These are phyloP conservation scores for Nectriaceae sp. DNA, from an alignment of 2,329 filamentous ascomycete genomes.

Conservation along the genomic window DNA sequence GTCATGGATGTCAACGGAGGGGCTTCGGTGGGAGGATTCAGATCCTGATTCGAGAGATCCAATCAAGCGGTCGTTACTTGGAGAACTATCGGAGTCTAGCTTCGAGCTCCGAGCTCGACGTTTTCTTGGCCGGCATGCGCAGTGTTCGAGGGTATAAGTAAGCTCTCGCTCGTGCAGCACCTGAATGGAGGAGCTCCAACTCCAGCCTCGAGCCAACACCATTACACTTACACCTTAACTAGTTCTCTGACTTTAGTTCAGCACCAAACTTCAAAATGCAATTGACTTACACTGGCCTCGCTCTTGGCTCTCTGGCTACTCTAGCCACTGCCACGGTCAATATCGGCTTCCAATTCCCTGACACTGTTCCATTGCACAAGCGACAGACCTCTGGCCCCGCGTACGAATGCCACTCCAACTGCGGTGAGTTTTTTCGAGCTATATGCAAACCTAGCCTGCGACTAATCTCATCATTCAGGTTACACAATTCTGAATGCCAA, in stretches of 20 bases:
- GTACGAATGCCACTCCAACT: slow-evolving; percentile 53
- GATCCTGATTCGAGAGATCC: no score
- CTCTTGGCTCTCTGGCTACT: slow-evolving; percentile 32
- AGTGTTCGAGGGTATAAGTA: slow-evolving; percentile 24
- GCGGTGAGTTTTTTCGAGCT: slow-evolving; percentile 41
- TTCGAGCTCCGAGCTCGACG: no score
- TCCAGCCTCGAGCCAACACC: background rate
- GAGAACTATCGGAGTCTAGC: no score
- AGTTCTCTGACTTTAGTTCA: slow-evolving; percentile 11
- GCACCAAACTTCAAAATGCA: slow-evolving; percentile 28
- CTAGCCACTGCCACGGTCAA: slow-evolving; percentile 21
- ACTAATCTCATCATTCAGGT: slow-evolving; percentile 17
- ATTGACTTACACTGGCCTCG: slow-evolving; percentile 25
- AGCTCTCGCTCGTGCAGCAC: slow-evolving; percentile 9
- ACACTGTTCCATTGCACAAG: slow-evolving; percentile 36
- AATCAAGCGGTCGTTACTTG: no score
- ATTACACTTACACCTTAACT: background rate
- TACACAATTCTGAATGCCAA: slow-evolving; percentile 30
- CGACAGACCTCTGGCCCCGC: slow-evolving; percentile 42
- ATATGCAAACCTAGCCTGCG: background rate
- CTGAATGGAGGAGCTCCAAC: slow-evolving; percentile 8
- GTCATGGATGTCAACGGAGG: no score
- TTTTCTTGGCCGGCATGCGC: no score
- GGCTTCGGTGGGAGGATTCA: no score
- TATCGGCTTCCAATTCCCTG: slow-evolving; percentile 30